Conservation (phyloP, 1,284 basidiomycete species). For the Neolentinus lepideus region DNA sequence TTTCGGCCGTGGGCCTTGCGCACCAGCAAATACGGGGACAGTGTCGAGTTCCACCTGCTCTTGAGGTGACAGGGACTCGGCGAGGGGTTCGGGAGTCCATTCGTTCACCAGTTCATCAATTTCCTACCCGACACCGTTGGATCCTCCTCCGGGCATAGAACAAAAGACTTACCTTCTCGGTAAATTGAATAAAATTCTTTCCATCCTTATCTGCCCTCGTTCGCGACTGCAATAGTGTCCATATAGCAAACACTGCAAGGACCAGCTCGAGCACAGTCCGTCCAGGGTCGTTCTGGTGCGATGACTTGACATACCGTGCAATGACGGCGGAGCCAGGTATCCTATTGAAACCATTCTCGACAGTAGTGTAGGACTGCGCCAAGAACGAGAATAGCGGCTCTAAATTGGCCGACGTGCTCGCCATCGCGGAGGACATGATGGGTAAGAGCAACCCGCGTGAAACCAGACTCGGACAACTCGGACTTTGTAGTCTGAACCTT, state of each 20-base stretch:
- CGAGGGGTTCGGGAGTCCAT: conserved; percentile 88
- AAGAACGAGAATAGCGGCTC: conserved; percentile 59
- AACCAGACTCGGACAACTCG: neutral
- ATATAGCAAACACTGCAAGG: conserved; percentile 82
- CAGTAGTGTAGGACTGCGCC: conserved; percentile 41
- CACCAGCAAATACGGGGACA: conserved; percentile 77
- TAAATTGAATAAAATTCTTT: conserved; percentile 90
- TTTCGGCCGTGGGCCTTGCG: conserved; percentile 80
- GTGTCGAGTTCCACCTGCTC: conserved; percentile 69
- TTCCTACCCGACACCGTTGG: conserved; percentile 54
- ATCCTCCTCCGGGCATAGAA: neutral
- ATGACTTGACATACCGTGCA: conserved; percentile 86
- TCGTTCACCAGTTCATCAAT: conserved; percentile 95
- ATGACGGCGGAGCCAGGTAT: conserved; percentile 89
- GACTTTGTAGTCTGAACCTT: too few species aligned
- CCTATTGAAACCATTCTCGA: conserved; percentile 60
- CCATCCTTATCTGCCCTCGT: conserved; percentile 82
- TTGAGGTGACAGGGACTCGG: conserved; percentile 47
- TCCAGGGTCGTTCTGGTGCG: conserved; percentile 88
- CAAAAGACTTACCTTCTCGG: conserved; percentile 66
- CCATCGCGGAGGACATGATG: conserved; percentile 21
- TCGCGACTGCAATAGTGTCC: conserved; percentile 84
- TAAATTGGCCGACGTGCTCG: conserved; percentile 30
- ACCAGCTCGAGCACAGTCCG: conserved; percentile 89
- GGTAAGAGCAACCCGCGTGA: neutral